These are phyloP conservation scores for Kodamaea kaohsiungensis DNA, from an alignment of 805 yeast genomes.

Conservation along the genomic window DNA sequence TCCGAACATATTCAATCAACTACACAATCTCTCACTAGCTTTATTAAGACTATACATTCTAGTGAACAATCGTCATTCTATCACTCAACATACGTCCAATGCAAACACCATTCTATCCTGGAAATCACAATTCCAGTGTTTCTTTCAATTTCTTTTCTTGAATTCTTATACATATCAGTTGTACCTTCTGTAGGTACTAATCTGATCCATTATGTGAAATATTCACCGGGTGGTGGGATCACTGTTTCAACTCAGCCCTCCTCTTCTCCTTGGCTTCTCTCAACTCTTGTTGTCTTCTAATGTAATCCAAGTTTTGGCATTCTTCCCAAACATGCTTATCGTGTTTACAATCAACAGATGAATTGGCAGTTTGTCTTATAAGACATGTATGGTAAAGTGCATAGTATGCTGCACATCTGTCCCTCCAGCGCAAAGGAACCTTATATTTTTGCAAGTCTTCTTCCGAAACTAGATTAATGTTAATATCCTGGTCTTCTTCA, in stretches of 20 bases:
- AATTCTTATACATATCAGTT: neutral
- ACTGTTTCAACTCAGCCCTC: constrained; percentile 23
- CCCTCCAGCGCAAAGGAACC: constrained; percentile 79
- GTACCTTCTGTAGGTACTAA: neutral
- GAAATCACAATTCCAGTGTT: neutral
- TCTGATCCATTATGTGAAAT: neutral
- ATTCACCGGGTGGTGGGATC: neutral
- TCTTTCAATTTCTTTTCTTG: neutral
- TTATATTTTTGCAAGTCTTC: constrained; percentile 81
- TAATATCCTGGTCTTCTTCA: constrained; percentile 14
- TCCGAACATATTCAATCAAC: neutral
- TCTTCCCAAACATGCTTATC: constrained; percentile 84
- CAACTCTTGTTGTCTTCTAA: constrained; percentile 75
- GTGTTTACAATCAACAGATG: constrained; percentile 59
- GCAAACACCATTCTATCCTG: neutral
- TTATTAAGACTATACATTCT: neutral
- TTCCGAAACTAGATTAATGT: constrained; percentile 57
- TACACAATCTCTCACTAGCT: neutral
- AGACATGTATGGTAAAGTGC: constrained; percentile 47
- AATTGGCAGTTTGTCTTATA: constrained; percentile 43
- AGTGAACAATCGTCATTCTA: neutral
- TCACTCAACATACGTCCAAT: neutral
- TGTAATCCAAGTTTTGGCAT: constrained; percentile 79
- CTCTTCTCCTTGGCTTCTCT: constrained; percentile 50
- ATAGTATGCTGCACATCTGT: constrained; percentile 70